Base-by-base conservation (phyloP, 2,329 filamentous ascomycete genomes). In the Calonectria ilicicola region DNA sequence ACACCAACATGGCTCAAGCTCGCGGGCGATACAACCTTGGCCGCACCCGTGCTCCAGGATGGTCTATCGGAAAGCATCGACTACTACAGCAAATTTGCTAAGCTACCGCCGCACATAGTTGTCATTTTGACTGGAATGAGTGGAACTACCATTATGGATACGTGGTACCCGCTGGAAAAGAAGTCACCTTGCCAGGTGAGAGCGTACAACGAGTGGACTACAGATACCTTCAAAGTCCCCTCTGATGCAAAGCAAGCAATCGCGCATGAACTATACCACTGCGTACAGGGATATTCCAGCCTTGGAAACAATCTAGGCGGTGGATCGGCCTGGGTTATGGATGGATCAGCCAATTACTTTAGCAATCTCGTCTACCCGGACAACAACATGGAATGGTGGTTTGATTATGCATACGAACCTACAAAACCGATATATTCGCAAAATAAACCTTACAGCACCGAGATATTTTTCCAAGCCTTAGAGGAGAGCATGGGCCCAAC, bases 291-390 rank as follows among this genome's bases (percentile, higher is more conserved):
- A 9, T 27, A 29, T 26, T 40, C 60, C 2, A 44, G 32, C 17
- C 1, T 73, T 5, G 67, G 56, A 2, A 67, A 66, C 7, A 1
- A 5, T 8, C 9, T 12, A 5, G 65, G 62, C 4, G 14, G 26
- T 3, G 19, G 7, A 3, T 35, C 35, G 14, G 19, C 8, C 9
- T 76, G 70, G 51, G 44, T 74, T 5, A 15, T 23, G 6, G 72
- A 74, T 2, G 74, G 69, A n/a, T 73, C 74, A 5, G 74, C 75
- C 21, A 73, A 74, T 27, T 76, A 76, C 44, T 72, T 76, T 12
- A 70, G 72, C 40, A 76, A 76, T 26, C 44, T 73, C 7, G 69
- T 74, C 32, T 76, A 71, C 27, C 69, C 72, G 5, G 7, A 23
- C 9, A 51, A 56, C 23, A 76, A 76, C 6, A 21, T 19, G 0